phyloP scores from a whole-genome alignment of 495 filamentous ascomycete genomes.

The Penicillium turbatum region DNA sequence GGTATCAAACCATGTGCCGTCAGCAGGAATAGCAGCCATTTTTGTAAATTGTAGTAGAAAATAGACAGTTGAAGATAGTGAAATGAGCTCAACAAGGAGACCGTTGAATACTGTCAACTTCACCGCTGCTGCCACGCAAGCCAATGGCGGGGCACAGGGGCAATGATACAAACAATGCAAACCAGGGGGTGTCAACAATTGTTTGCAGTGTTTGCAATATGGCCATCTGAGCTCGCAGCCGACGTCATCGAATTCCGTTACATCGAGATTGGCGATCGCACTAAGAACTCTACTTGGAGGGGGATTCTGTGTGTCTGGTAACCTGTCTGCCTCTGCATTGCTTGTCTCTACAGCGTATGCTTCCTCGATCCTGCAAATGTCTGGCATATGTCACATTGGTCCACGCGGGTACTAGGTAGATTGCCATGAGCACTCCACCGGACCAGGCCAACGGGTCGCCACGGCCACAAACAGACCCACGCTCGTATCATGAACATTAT shows the following conservation, averaged over 20 bases:
- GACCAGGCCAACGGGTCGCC: slow-evolving; percentile 14
- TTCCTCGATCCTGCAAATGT: background rate
- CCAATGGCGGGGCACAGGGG: slow-evolving; percentile 8
- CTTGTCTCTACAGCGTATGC: slow-evolving; percentile 1
- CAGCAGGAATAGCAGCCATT: slow-evolving; percentile 49
- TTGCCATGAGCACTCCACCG: slow-evolving; percentile 32
- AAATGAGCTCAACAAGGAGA: slow-evolving; percentile 8
- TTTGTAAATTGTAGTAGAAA: slow-evolving; percentile 4
- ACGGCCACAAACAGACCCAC: slow-evolving; percentile 18
- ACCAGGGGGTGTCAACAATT: slow-evolving; percentile 2
- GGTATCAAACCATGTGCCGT: slow-evolving; percentile 78
- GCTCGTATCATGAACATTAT: slow-evolving; percentile 22
- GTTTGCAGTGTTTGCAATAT: background rate
- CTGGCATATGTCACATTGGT: background rate
- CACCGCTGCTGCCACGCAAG: slow-evolving; percentile 24
- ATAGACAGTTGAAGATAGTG: slow-evolving; percentile 10
- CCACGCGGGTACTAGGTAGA: slow-evolving; percentile 9
- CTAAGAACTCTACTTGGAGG: slow-evolving; percentile 2
- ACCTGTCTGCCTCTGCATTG: slow-evolving; percentile 3
- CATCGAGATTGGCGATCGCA: slow-evolving; percentile 17
- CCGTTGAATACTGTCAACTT: slow-evolving; percentile 15
- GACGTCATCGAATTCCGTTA: slow-evolving; percentile 31
- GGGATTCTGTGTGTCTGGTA: slow-evolving; percentile 5
- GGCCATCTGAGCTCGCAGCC: background rate
- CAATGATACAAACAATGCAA: slow-evolving; percentile 19